phyloP scores from a whole-genome alignment of 441 rosid genomes.

The Pelargonium australe region DNA sequence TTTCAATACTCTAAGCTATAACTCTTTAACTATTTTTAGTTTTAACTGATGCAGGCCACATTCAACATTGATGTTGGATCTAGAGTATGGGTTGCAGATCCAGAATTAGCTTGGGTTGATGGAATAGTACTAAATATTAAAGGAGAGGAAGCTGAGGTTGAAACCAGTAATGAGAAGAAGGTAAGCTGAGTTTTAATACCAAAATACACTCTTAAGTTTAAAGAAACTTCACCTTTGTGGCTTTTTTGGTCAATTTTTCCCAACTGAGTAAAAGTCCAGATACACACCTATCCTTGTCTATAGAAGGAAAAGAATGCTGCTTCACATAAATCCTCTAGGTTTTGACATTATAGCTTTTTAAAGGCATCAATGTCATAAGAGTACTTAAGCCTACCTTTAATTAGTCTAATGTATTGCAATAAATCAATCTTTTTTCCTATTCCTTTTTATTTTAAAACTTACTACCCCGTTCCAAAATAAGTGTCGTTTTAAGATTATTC shows the following conservation, averaged over 20 bases:
- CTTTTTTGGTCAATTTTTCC: neutral
- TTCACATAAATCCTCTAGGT: neutral
- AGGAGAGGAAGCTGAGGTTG: conserved; percentile 53
- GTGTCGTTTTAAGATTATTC: too few relatives aligned
- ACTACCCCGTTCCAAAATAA: too few relatives aligned
- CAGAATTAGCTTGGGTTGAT: conserved; percentile 69
- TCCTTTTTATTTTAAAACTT: neutral
- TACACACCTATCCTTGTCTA: neutral
- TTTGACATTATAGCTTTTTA: neutral
- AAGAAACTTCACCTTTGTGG: conserved; percentile 4
- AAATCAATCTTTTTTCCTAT: neutral
- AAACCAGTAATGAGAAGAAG: conserved; percentile 52
- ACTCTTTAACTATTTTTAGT: neutral
- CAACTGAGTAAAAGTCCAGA: neutral
- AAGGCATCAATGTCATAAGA: neutral
- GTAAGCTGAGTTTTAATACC: conserved; percentile 19
- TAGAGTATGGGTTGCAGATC: conserved; percentile 86
- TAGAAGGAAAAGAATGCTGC: neutral
- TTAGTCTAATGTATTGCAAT: neutral
- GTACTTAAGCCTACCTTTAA: neutral
- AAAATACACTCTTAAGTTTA: neutral
- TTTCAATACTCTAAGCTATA: neutral
- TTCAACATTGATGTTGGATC: conserved; percentile 80
- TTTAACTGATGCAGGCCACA: conserved; percentile 46
- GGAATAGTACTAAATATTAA: conserved; percentile 63